Evolutionary conservation across 2,329 filamentous ascomycete genomes (phyloP), one percentile per base, ranked within the genome.

Genomic region (Penicillium sp.): DNA sequence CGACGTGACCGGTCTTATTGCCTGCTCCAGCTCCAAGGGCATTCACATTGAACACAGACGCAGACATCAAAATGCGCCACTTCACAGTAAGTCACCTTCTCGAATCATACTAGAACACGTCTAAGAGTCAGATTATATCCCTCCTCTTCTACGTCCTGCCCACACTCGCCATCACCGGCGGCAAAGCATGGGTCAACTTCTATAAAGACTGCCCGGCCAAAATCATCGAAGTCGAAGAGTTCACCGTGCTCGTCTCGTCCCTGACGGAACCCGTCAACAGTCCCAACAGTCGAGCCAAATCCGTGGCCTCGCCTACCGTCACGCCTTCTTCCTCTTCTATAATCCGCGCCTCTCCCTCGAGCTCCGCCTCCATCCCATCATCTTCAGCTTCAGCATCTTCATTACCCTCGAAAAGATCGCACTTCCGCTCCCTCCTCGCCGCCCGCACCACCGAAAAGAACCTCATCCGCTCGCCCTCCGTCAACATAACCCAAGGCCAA

Each of bases 111-210:
- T 7, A 23, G 8, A 23, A 9, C n/a, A 21, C 7, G 20, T 43
- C 40, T 23, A 43, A 43, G 6, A 12, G n/a, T 4, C 26, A 58
- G 56, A 33, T 54, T 7, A n/a, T 58, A 45, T 54, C 18, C 16
- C 33, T 58, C 26, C 23, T 53, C 4, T 48, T 53, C 9, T 50
- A 24, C 38, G 35, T 51, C 14, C 26, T 54, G 20, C 56, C 56
- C 23, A 48, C 57, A 35, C 42, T 47, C 14, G 57, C 52, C 30
- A 47, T 59, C 7, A 59, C 57, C 14, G 21, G 26, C 18, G 57
- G 47, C 30, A 28, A 45, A 26, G 57, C 53, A 45, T 52, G 57
- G 52, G 57, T 59, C 42, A 55, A 51, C 16, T 59, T 59, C 42
- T 59, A 59, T 12, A 49, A 43, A 43, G 52, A 53, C 3, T 59